These are phyloP conservation scores for Phaeosphaeriaceae sp. DNA, from an alignment of 2,329 filamentous ascomycete genomes.

Conservation along the genomic window DNA sequence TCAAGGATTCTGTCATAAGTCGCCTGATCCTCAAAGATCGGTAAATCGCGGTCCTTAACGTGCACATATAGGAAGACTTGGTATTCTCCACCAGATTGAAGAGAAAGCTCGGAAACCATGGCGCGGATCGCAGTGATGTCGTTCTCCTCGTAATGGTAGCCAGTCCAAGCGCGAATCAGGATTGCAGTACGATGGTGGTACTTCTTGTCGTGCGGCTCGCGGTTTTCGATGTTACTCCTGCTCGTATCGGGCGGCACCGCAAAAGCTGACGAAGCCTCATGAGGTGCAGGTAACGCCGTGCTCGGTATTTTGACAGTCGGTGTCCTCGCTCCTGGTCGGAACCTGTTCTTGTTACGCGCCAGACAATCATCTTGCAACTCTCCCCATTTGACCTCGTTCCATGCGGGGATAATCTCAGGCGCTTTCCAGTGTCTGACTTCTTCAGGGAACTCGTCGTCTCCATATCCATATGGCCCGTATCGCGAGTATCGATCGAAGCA, in stretches of 20 bases:
- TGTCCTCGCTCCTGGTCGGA: constrained; percentile 50
- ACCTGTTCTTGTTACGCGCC: constrained; percentile 71
- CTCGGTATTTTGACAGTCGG: constrained; percentile 36
- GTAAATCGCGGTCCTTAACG: constrained; percentile 60
- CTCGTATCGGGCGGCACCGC: constrained; percentile 36
- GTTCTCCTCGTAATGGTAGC: constrained; percentile 56
- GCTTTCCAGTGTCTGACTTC: constrained; percentile 53
- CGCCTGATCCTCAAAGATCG: constrained; percentile 66
- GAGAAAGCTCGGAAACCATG: constrained; percentile 55
- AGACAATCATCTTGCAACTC: constrained; percentile 72
- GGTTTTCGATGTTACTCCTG: constrained; percentile 35
- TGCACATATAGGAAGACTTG: constrained; percentile 57
- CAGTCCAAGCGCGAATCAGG: constrained; percentile 56
- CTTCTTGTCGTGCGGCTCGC: constrained; percentile 29
- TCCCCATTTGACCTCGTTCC: constrained; percentile 74
- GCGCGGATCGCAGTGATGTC: constrained; percentile 55
- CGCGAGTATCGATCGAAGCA: constrained; percentile 67
- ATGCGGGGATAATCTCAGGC: constrained; percentile 56
- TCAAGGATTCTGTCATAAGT: constrained; percentile 67
- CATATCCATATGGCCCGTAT: constrained; percentile 65
- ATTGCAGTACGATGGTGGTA: constrained; percentile 55
- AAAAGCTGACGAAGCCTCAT: constrained; percentile 38
- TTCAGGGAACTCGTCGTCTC: constrained; percentile 58
- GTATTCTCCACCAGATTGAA: constrained; percentile 57
- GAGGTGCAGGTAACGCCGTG: constrained; percentile 33